Evolutionary conservation across 2,329 filamentous ascomycete genomes (phyloP), one percentile per base, ranked within the genome.

Genomic region (Ilyonectria sp.): DNA sequence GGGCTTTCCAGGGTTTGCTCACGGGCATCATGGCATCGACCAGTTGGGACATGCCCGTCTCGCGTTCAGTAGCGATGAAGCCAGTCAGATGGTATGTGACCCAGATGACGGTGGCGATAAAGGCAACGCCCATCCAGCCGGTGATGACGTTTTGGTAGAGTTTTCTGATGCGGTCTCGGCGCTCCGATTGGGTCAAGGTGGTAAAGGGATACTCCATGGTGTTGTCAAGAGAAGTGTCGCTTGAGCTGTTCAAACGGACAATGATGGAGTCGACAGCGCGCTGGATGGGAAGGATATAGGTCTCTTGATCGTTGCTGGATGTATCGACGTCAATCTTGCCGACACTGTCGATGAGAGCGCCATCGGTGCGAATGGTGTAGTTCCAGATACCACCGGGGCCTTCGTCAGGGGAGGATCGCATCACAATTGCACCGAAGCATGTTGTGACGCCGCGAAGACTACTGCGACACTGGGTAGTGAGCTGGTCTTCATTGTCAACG

Each of bases 21-120:
- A 93, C 93, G 1, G 93, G 92, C 86, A 96, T 95, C 94, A 97
- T 97, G 61, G 94, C 92, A 80, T 98, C 95, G 49, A 98, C 90
- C 31, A 98, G 85, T 69, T 94, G 93, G 5, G 93, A 93, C 88
- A 97, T 96, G 65, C 94, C 95, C 17, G 90, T 85, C 82, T 98
- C 95, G 63, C 95, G 86, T 81, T 98, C 95, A 2, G 91, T 90
- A 8, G 95, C 94, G 78, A 97, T 91, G 74, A 95, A 90, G 9
- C 95, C 95, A 0, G 94, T 93, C 63, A 97, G 85, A 75, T 98
- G 94, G 78, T 97, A 98, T 43, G 91, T 92, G 29, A 97, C 88
- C 61, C 93, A 94, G 52, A 96, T 90, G 61, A 96, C 87, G 21
- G 91, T 92, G 56, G 94, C 89, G 74, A 97, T 90, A 76, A 97